Evolutionary conservation across 2,329 filamentous ascomycete genomes (phyloP).

Genomic region (Rhinocladiella mackenziei): DNA sequence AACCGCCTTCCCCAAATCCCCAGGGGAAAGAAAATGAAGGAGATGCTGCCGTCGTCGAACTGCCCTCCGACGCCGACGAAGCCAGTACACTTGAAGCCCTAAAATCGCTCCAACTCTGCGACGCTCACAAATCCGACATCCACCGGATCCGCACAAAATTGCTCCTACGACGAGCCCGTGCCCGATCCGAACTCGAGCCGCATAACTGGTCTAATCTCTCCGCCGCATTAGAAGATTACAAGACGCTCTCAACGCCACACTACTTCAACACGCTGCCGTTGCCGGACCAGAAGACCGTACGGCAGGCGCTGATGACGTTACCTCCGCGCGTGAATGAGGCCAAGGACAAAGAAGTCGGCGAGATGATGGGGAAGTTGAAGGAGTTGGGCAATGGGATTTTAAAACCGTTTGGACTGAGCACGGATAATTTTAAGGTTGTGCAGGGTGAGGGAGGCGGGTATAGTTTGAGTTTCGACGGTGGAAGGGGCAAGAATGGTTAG

Average conservation of each 20-base stretch:
- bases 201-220: constrained; percentile 73
- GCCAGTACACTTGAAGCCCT: constrained; percentile 35
- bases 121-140: constrained; percentile 59
- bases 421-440: constrained; percentile 89
- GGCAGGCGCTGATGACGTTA: constrained; percentile 61
- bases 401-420: constrained; percentile 89
- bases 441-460: constrained; percentile 89
- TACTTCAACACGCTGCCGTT: constrained; percentile 54
- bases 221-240: constrained; percentile 77
- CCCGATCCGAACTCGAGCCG: constrained; percentile 53
- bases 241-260: constrained; percentile 39
- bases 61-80: constrained; percentile 42
- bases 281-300: constrained; percentile 65
- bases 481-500: constrained; percentile 10
- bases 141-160: constrained; percentile 76
- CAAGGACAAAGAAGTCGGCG: constrained; percentile 80
- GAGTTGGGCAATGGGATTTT: constrained; percentile 85
- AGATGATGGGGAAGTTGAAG: constrained; percentile 98
- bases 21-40: constrained; percentile 27
- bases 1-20: background rate
- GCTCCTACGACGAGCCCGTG: constrained; percentile 72
- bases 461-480: constrained; percentile 73
- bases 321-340: constrained; percentile 69
- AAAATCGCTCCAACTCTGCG: constrained; percentile 41
- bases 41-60: constrained; percentile 48